A percentile compares a stretch with the other conserved stretches of the same genome.
Conservation (phyloP, 2,329 filamentous ascomycete genomes). For the Colletotrichum liriopes region DNA sequence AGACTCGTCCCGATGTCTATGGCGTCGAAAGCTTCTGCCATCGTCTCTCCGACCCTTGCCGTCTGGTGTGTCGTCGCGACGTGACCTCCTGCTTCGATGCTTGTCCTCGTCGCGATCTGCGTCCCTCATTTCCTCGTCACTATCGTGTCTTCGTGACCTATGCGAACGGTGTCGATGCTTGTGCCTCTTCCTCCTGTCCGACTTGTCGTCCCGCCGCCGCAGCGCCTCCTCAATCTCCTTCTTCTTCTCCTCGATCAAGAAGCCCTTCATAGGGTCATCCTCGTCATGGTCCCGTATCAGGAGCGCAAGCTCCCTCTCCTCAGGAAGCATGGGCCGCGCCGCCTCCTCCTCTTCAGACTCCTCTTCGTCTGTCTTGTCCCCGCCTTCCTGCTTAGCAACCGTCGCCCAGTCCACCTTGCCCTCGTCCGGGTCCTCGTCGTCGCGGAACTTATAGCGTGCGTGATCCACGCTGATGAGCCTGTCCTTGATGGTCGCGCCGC, state of each 20-base stretch:
- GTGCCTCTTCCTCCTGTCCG: constrained; percentile 65
- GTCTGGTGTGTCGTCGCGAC: constrained; percentile 55
- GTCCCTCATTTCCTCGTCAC: constrained; percentile 48
- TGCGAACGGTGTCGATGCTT: constrained; percentile 64
- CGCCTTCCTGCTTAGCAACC: constrained; percentile 68
- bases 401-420: constrained; percentile 73
- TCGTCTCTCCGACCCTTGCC: constrained; percentile 47
- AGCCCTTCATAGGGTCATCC: constrained; percentile 97
- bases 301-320: constrained; percentile 84
- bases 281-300: constrained; percentile 89
- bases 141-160: constrained; percentile 54
- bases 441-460: constrained; percentile 89
- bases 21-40: constrained; percentile 46
- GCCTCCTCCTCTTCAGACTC: constrained; percentile 59
- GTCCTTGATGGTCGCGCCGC: constrained; percentile 87
- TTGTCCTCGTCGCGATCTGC: constrained; percentile 51
- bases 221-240: constrained; percentile 85
- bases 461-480: constrained; percentile 91
- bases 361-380: constrained; percentile 63
- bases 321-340: constrained; percentile 77
- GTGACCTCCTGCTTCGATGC: constrained; percentile 51
- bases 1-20: constrained; percentile 48
- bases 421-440: constrained; percentile 79
- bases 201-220: constrained; percentile 63
- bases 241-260: constrained; percentile 90